A percentile compares a stretch with the other conserved stretches of the same genome.
These are phyloP conservation scores for Pulveroboletus sp. DNA, from an alignment of 768 basidiomycete species.

Conservation along the genomic window DNA sequence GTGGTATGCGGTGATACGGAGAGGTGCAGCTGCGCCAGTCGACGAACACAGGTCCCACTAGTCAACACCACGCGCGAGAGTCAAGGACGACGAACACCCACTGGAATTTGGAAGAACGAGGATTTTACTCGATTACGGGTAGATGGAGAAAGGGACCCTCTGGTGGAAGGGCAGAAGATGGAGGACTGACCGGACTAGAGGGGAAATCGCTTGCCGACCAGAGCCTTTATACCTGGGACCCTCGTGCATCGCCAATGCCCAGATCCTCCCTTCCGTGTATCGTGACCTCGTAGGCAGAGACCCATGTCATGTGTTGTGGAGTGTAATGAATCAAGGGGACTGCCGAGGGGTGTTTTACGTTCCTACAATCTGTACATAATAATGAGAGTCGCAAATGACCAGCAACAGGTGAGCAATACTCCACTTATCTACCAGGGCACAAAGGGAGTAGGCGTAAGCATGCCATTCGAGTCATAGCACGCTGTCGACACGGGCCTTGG, in stretches of 20 bases:
- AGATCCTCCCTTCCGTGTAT: background rate
- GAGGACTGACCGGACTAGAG: background rate
- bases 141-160: background rate
- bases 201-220: background rate
- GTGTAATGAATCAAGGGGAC: no score
- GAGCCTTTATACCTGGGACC: conserved; percentile 15
- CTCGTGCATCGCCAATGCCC: background rate
- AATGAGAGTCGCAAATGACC: no score
- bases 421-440: no score
- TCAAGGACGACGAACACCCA: background rate
- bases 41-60: background rate
- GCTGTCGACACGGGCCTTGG: background rate
- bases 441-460: no score
- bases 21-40: background rate
- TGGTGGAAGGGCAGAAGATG: background rate
- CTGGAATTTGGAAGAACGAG: background rate
- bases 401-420: no score
- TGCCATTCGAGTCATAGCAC: background rate
- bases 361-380: no score
- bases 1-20: background rate
- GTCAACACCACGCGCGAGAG: background rate
- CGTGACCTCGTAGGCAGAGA: background rate
- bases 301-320: no score
- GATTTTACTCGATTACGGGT: background rate
- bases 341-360: no score